phyloP scores from a whole-genome alignment of 176 grass and related monocot genomes.

The Oryza coarctata region DNA sequence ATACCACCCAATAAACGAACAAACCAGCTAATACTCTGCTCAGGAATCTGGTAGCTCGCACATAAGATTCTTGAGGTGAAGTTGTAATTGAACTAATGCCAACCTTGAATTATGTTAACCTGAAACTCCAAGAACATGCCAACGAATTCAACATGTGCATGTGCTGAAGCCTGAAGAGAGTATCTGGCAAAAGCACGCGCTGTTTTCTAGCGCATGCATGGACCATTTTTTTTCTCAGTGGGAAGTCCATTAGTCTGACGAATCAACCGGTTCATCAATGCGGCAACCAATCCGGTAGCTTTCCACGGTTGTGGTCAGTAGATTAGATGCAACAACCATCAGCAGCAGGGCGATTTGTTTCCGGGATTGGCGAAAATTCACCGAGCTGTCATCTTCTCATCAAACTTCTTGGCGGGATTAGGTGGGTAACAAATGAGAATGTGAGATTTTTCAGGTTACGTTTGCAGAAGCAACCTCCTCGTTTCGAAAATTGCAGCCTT shows the following conservation, averaged over 20 bases:
- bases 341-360: background rate
- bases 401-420: background rate
- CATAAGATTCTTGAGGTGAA: background rate
- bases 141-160: background rate
- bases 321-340: background rate
- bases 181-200: background rate
- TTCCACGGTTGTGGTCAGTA: background rate
- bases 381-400: background rate
- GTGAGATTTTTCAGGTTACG: background rate
- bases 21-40: background rate
- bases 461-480: background rate
- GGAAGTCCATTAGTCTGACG: background rate
- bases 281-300: background rate
- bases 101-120: background rate
- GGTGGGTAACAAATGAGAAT: background rate
- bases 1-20: background rate
- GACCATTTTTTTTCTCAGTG: background rate
- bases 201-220: background rate
- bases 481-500: background rate
- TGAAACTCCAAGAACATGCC: background rate
- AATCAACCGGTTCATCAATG: background rate
- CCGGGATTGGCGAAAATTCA: background rate
- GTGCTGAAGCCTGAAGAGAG: background rate
- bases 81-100: background rate
- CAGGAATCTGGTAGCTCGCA: background rate